Base-by-base conservation (phyloP, 202 grass and related monocot genomes). In the Brachypodium distachyon region DNA sequence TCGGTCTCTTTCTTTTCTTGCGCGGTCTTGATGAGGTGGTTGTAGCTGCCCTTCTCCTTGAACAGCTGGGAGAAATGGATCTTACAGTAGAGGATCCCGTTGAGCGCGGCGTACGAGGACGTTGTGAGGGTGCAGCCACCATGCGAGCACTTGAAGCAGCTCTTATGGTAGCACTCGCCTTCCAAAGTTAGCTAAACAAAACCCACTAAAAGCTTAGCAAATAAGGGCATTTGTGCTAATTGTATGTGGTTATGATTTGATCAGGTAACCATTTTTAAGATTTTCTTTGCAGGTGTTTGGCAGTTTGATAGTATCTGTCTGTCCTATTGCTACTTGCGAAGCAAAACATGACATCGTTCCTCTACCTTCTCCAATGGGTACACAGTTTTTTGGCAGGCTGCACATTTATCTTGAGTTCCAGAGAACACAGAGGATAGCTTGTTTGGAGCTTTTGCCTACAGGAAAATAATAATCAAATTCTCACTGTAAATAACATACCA, bases 11-110 rank as follows among this genome's bases (percentile, higher is more conserved):
- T 87, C 79, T 89, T 91, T 27, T 49, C 70, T 56, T 90, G 89
- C 13, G 88, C 81, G 0, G 86, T 85, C 85, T 91, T 72, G 84
- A 93, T 88, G 52, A 97, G 70, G 76, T 97, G 88, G 81, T 93
- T 97, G 88, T 97, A 97, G 86, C 90, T 93, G 7, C 94, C 94
- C 75, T 91, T 97, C 88, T 97, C 94, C 88, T 91, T 97, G 83
- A 97, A 97, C 77, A 97, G 74, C 81, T 97, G 90, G 26, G 90
- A 84, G 64, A 97, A 97, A 38, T 97, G 90, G 75, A 93, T 92
- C 81, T 93, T 97, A 76, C 94, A 97, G 81, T 97, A 97, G 41
- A 97, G 87, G 56, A 93, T 89, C 3, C 94, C 94, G 58, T 97
- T 88, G 12, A 97, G 88, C 3, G 94, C 90, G 4, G 94, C 94